A percentile compares a stretch with the other conserved stretches of the same genome.
Conservation (phyloP, 1,284 basidiomycete species). For the Tilletia horrida region DNA sequence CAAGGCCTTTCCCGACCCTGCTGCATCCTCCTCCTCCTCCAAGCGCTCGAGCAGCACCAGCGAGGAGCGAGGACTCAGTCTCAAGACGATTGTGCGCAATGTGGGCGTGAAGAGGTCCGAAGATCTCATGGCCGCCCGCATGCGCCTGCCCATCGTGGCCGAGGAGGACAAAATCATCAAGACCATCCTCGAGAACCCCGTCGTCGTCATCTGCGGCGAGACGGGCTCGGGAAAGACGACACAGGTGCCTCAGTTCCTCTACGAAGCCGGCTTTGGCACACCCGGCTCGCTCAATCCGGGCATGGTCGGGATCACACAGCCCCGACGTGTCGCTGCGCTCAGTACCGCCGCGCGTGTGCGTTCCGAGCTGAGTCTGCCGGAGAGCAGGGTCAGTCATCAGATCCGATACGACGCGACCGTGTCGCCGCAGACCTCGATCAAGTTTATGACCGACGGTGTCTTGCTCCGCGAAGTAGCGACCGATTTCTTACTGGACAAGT, state of each 20-base stretch:
- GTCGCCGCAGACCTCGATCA: constrained; percentile 82
- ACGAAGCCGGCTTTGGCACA: constrained; percentile 91
- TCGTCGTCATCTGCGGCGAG: constrained; percentile 72
- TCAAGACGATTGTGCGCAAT: constrained; percentile 54
- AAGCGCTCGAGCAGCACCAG: neutral
- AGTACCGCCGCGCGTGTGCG: constrained; percentile 90
- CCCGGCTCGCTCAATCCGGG: constrained; percentile 83
- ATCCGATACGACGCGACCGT: constrained; percentile 95
- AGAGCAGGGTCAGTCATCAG: constrained; percentile 84
- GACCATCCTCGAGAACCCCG: constrained; percentile 77
- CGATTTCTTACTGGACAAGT: constrained; percentile 84
- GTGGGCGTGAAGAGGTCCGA: constrained; percentile 68
- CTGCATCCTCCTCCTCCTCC: neutral
- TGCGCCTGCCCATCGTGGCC: constrained; percentile 80
- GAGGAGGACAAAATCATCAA: constrained; percentile 96
- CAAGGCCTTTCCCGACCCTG: neutral
- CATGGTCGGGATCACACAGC: constrained; percentile 97
- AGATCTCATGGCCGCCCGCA: constrained; percentile 73
- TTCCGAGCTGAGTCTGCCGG: constrained; percentile 76
- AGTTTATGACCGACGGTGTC: constrained; percentile 99
- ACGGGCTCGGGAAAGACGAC: constrained; percentile 99
- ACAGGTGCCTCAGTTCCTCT: constrained; percentile 87
- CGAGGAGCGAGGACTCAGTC: neutral
- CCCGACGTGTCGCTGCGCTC: constrained; percentile 92
- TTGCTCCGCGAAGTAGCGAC: constrained; percentile 84